Conservation (phyloP, 805 yeast genomes). For the Candida boidinii region DNA sequence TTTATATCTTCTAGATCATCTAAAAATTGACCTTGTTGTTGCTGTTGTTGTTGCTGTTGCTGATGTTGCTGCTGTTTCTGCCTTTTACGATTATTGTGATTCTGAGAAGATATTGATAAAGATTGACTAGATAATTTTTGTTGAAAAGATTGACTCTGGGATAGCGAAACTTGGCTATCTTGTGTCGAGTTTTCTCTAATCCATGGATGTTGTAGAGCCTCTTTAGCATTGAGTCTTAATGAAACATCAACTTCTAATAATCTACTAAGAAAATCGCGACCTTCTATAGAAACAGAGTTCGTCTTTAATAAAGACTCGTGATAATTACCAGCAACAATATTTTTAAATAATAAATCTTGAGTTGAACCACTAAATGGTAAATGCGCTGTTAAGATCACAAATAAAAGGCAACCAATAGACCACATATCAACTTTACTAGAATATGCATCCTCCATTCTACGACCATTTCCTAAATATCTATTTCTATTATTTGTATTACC, state of each 20-base stretch:
- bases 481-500: conserved; percentile 11
- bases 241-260: conserved; percentile 73
- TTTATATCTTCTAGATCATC: neutral
- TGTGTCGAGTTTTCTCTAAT: conserved; percentile 28
- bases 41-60: conserved; percentile 1
- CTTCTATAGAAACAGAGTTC: conserved; percentile 37
- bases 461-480: conserved; percentile 25
- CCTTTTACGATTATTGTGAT: conserved; percentile 7
- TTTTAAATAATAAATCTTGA: conserved; percentile 73
- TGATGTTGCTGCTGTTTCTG: neutral
- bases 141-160: conserved; percentile 68
- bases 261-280: conserved; percentile 60
- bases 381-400: conserved; percentile 87
- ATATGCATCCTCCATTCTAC: conserved; percentile 35
- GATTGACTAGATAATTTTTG: conserved; percentile 29
- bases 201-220: conserved; percentile 82
- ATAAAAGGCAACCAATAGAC: conserved; percentile 93
- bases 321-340: conserved; percentile 70
- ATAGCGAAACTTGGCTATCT: conserved; percentile 42
- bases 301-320: conserved; percentile 68
- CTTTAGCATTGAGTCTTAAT: conserved; percentile 61
- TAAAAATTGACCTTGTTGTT: neutral
- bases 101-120: conserved; percentile 4
- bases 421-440: conserved; percentile 93
- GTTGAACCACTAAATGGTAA: conserved; percentile 92